phyloP scores from a whole-genome alignment of 139 green algal genomes.

The Micractinium sp. region DNA sequence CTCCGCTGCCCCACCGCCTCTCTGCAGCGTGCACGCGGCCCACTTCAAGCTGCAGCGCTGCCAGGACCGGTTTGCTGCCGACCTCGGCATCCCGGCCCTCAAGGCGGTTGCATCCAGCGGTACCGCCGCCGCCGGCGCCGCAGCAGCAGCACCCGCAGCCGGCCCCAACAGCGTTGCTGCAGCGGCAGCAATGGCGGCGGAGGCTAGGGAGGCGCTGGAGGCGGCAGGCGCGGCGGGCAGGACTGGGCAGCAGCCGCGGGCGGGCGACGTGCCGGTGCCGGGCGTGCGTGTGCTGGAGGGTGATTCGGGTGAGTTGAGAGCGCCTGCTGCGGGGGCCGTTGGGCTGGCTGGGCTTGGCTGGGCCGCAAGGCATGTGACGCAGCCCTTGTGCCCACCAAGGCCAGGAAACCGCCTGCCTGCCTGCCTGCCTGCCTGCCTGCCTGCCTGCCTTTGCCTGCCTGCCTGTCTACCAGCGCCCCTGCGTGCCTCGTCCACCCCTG shows the following conservation, averaged over 20 bases:
- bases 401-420: too few species aligned
- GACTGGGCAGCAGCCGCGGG: not conserved
- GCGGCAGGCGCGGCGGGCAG: not conserved
- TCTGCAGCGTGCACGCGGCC: conserved; percentile 16
- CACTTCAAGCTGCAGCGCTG: conserved; percentile 39
- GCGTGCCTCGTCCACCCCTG: too few species aligned
- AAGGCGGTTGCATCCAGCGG: not conserved
- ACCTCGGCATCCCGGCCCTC: conserved; percentile 3
- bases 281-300: not conserved
- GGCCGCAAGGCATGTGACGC: too few species aligned
- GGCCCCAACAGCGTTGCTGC: not conserved
- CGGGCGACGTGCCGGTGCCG: conserved; percentile 1
- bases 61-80: conserved; percentile 24
- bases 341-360: not conserved
- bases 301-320: conserved; percentile 1
- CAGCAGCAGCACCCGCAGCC: not conserved
- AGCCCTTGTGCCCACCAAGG: too few species aligned
- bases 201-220: not conserved
- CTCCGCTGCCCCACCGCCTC: not conserved
- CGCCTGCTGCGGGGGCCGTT: not conserved
- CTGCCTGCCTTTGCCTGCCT: not conserved
- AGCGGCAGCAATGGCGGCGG: not conserved
- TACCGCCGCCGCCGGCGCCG: not conserved
- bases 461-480: not conserved
- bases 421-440: not conserved